phyloP scores from a whole-genome alignment of 75 land plant species.

The Azolla pinnata region DNA sequence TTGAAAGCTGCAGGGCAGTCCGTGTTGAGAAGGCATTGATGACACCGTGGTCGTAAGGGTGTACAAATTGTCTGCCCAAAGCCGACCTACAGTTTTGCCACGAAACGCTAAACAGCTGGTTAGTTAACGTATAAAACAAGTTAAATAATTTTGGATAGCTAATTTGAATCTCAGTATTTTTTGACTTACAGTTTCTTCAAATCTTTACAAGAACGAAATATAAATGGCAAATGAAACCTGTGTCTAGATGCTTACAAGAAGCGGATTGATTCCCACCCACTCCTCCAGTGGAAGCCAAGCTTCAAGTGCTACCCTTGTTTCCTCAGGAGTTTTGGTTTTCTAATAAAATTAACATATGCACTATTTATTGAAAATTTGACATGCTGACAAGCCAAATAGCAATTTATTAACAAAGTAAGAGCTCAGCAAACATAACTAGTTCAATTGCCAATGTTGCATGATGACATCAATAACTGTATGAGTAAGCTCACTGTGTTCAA shows the following conservation, averaged over 20 bases:
- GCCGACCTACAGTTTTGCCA: slow-evolving; percentile 50
- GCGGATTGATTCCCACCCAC: slow-evolving; percentile 78
- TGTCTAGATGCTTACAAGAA: slow-evolving; percentile 37
- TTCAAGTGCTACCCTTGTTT: slow-evolving; percentile 65
- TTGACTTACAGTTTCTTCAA: background rate
- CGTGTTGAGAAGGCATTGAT: slow-evolving; percentile 38
- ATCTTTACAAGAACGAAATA: background rate
- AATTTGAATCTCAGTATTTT: background rate
- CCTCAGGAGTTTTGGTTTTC: slow-evolving; percentile 75
- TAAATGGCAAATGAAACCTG: background rate
- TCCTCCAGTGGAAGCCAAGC: slow-evolving; percentile 85
- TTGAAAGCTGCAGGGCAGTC: slow-evolving; percentile 76
- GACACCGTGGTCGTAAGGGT: slow-evolving; percentile 63
- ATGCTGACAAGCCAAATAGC: too few relatives aligned
- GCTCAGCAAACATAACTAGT: too few relatives aligned
- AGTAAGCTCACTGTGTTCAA: too few relatives aligned
- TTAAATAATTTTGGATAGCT: background rate
- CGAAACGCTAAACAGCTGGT: background rate
- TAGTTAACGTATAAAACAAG: background rate
- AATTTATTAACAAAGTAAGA: too few relatives aligned
- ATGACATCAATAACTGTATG: too few relatives aligned
- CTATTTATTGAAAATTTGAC: too few relatives aligned
- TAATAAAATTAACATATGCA: slow-evolving; percentile 10
- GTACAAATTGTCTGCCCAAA: slow-evolving; percentile 92
- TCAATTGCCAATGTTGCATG: too few relatives aligned